Percentiles rank a stretch among this genome's conserved stretches.
Evolutionary conservation across 257 asterid genomes (phyloP).

Genomic region (Parsonsia alboflavescens): DNA sequence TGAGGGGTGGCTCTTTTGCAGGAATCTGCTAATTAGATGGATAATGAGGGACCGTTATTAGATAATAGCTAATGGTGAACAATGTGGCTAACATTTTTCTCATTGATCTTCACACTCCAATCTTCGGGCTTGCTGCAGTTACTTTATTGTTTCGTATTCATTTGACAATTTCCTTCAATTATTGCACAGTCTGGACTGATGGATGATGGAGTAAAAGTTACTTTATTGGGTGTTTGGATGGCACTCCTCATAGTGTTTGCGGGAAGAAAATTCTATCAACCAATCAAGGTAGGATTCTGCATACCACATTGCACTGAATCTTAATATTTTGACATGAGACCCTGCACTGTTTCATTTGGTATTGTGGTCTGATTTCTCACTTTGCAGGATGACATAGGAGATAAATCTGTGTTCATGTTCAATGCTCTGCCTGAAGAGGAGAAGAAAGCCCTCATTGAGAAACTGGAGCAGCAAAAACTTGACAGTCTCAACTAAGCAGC

Average conservation of each 20-base stretch:
- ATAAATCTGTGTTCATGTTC: conserved; percentile 85
- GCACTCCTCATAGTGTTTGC: conserved; percentile 74
- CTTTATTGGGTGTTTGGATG: conserved; percentile 73
- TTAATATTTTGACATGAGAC: not conserved
- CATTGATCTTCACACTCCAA: not conserved
- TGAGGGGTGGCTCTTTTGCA: not conserved
- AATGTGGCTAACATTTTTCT: not conserved
- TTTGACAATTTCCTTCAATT: not conserved
- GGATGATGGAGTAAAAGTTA: conserved; percentile 67
- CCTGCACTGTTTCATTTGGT: not conserved
- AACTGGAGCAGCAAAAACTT: conserved; percentile 40
- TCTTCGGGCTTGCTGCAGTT: not conserved
- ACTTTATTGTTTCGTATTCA: not conserved
- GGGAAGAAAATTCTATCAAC: conserved; percentile 89
- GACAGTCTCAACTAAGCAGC: conserved; percentile 30
- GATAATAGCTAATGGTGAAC: not conserved
- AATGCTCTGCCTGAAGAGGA: conserved; percentile 58
- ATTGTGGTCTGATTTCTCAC: not conserved
- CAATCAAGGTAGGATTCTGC: conserved; percentile 55
- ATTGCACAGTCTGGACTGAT: conserved; percentile 65
- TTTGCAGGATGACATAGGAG: conserved; percentile 89
- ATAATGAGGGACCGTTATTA: not conserved
- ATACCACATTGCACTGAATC: not conserved
- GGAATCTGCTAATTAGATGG: not conserved
- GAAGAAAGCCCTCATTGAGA: conserved; percentile 45